Conservation (phyloP, 148 eudicot genomes). For the Pharnaceum exiguum region DNA sequence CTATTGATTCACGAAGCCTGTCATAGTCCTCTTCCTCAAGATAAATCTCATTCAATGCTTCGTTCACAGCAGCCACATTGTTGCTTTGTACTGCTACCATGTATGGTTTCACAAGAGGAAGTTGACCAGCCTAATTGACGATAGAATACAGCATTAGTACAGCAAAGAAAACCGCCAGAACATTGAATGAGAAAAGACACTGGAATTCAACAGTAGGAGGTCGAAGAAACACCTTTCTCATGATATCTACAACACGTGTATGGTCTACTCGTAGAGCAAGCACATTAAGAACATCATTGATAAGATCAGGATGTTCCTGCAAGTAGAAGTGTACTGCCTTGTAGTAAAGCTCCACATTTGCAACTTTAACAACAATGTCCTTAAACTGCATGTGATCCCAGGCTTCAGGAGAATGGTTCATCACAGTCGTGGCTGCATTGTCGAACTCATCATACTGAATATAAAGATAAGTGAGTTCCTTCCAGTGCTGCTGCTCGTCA, state of each 20-base stretch:
- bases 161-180: not conserved
- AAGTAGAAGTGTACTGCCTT: constrained; percentile 96
- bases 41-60: constrained; percentile 92
- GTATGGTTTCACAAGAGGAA: constrained; percentile 94
- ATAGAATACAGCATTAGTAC: not conserved
- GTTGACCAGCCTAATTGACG: constrained; percentile 70
- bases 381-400: constrained; percentile 54
- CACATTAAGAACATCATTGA: constrained; percentile 85
- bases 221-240: constrained; percentile 69
- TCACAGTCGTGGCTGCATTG: constrained; percentile 49
- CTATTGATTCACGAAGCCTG: constrained; percentile 86
- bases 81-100: constrained; percentile 98
- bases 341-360: constrained; percentile 92
- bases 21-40: constrained; percentile 98
- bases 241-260: constrained; percentile 93
- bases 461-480: constrained; percentile 81
- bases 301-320: constrained; percentile 96
- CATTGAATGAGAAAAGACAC: not conserved
- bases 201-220: too few relatives aligned
- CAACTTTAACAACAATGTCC: constrained; percentile 81
- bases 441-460: constrained; percentile 95
- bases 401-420: constrained; percentile 50
- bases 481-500: constrained; percentile 98
- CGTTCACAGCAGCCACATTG: constrained; percentile 90
- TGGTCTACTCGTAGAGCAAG: constrained; percentile 96